A percentile compares a stretch with the other conserved stretches of the same genome.
Evolutionary conservation across 225 moss, liverwort and hornwort species (phyloP).

Genomic region (Sphagnum contortum): DNA sequence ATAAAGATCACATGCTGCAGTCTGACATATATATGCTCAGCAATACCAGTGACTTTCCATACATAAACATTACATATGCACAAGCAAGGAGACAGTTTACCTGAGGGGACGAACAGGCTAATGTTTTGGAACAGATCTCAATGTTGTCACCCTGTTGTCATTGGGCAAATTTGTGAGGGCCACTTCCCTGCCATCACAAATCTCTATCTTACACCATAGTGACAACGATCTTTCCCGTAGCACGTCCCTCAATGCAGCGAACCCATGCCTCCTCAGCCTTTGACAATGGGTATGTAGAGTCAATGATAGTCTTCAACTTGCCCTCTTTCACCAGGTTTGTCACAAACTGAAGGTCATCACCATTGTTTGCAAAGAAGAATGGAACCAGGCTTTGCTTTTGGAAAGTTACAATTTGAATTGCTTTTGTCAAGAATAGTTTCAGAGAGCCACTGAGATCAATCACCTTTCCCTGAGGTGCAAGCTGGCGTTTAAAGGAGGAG

Average conservation of each 20-base stretch:
- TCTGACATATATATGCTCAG: no score
- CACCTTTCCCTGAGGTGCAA: slow-evolving; percentile 16
- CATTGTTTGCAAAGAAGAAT: slow-evolving; percentile 3
- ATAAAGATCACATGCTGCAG: no score
- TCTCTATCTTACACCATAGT: not conserved
- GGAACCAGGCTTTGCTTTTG: slow-evolving; percentile 17
- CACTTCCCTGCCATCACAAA: no score
- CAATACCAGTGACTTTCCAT: no score
- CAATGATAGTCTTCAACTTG: slow-evolving; percentile 22
- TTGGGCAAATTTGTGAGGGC: no score
- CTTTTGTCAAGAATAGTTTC: not conserved
- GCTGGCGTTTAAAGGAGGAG: slow-evolving; percentile 14
- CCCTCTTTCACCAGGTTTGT: slow-evolving; percentile 19
- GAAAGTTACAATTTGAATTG: slow-evolving; percentile 7
- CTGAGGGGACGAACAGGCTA: no score
- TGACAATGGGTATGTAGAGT: slow-evolving; percentile 18
- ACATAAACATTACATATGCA: no score
- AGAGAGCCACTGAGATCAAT: slow-evolving; percentile 13
- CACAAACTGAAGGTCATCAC: slow-evolving; percentile 17
- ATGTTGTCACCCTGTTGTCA: no score
- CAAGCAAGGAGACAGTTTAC: no score
- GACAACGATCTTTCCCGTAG: slow-evolving; percentile 29
- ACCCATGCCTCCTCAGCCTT: slow-evolving; percentile 29
- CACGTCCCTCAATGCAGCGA: slow-evolving; percentile 27
- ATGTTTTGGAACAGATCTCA: no score